Evolutionary conservation across 305 asterid species (phyloP).

Genomic region (Rubia tinctorum): DNA sequence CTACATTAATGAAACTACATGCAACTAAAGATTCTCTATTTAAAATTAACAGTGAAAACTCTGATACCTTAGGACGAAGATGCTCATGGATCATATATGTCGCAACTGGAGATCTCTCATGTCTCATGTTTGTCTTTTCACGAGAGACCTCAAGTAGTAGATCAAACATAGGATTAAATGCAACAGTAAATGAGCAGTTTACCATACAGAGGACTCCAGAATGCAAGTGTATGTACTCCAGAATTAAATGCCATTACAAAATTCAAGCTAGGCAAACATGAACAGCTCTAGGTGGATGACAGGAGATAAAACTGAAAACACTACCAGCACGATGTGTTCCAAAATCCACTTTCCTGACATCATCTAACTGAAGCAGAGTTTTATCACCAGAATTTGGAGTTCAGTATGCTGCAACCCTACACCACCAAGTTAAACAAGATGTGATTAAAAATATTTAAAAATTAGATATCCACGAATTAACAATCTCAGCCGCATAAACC

Average conservation of each 20-base stretch:
- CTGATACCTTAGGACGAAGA: too few relatives aligned
- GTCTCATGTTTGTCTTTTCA: too few relatives aligned
- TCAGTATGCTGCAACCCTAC: slow-evolving; percentile 99
- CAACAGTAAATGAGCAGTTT: too few relatives aligned
- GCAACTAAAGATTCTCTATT: too few relatives aligned
- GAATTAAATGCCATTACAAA: slow-evolving; percentile 16
- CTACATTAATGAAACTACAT: too few relatives aligned
- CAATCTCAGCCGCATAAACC: too few relatives aligned
- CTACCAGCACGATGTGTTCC: slow-evolving; percentile 95
- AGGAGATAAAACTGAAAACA: slow-evolving; percentile 10
- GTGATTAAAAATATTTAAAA: slow-evolving; percentile 11
- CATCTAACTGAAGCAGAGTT: slow-evolving; percentile 91
- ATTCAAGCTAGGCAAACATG: not conserved
- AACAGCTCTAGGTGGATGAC: not conserved
- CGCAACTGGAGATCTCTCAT: too few relatives aligned
- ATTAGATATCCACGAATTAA: too few relatives aligned
- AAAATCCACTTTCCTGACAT: slow-evolving; percentile 95
- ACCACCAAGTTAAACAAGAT: slow-evolving; percentile 6
- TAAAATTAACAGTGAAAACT: too few relatives aligned
- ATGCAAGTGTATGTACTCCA: slow-evolving; percentile 34
- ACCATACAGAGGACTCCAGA: slow-evolving; percentile 91
- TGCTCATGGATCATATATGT: too few relatives aligned
- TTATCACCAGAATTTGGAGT: slow-evolving; percentile 92
- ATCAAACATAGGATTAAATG: too few relatives aligned
- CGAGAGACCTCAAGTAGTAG: too few relatives aligned